These are phyloP conservation scores for Gastrolobium villosum DNA, from an alignment of 306 rosid genomes.

Conservation along the genomic window DNA sequence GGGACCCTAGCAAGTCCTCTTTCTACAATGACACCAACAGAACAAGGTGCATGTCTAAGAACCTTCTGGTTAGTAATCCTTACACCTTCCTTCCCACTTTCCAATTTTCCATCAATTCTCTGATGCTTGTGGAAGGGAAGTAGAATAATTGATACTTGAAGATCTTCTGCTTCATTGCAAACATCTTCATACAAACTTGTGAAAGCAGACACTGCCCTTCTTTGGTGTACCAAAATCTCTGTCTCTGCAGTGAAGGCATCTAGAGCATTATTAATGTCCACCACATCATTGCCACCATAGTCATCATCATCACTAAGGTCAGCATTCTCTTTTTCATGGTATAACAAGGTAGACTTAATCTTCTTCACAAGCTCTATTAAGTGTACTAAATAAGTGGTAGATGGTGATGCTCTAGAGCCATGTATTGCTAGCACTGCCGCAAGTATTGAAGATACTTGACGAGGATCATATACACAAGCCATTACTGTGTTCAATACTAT, in stretches of 20 bases:
- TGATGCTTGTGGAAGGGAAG: constrained; percentile 93
- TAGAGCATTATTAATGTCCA: constrained; percentile 73
- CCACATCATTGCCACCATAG: constrained; percentile 87
- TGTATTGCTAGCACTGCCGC: constrained; percentile 64
- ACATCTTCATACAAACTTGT: constrained; percentile 77
- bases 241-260: constrained; percentile 74
- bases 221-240: constrained; percentile 57
- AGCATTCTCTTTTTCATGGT: constrained; percentile 74
- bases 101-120: constrained; percentile 88
- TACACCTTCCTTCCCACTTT: constrained; percentile 83
- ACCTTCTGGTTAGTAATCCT: constrained; percentile 88
- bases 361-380: constrained; percentile 79
- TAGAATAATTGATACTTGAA: constrained; percentile 65
- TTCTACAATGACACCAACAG: constrained; percentile 76
- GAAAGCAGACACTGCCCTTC: constrained; percentile 71
- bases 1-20: constrained; percentile 62
- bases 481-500: constrained; percentile 77
- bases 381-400: constrained; percentile 67
- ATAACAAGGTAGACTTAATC: constrained; percentile 67
- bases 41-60: constrained; percentile 86
- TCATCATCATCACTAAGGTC: constrained; percentile 86
- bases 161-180: constrained; percentile 81
- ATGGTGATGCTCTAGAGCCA: constrained; percentile 61
- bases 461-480: constrained; percentile 85
- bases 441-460: constrained; percentile 69